Percentiles rank a stretch among this genome's conserved stretches.
These are phyloP conservation scores for Russula sp. DNA, from an alignment of 768 basidiomycete species.

Conservation along the genomic window DNA sequence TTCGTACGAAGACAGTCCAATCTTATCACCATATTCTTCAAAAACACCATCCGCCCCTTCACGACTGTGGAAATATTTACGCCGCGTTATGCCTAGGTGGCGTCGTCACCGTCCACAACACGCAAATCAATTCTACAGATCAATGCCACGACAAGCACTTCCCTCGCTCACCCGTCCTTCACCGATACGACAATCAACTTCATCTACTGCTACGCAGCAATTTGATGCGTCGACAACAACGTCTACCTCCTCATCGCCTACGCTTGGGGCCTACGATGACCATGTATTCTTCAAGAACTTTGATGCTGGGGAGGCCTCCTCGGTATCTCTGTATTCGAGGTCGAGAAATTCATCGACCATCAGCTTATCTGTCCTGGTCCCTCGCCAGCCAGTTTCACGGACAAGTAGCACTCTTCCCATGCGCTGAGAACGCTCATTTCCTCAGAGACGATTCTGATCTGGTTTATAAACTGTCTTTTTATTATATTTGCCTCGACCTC, in stretches of 20 bases:
- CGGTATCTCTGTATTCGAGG: constrained; percentile 40
- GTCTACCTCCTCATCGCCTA: constrained; percentile 17
- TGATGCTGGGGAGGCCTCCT: constrained; percentile 15
- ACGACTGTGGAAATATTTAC: constrained; percentile 8
- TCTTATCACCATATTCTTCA: constrained; percentile 5
- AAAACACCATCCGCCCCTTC: background rate
- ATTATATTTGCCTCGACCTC: background rate
- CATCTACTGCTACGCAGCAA: constrained; percentile 15
- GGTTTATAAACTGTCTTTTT: background rate
- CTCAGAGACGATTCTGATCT: background rate
- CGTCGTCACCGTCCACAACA: constrained; percentile 13
- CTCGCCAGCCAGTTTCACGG: constrained; percentile 39
- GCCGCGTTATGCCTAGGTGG: constrained; percentile 14
- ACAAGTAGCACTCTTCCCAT: constrained; percentile 26
- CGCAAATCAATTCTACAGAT: constrained; percentile 16
- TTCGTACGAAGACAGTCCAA: background rate
- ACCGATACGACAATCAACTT: constrained; percentile 26
- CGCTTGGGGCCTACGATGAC: constrained; percentile 16
- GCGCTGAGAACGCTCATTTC: constrained; percentile 8
- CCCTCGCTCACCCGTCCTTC: constrained; percentile 25
- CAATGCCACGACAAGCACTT: constrained; percentile 22
- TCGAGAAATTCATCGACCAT: constrained; percentile 64
- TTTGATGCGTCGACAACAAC: constrained; percentile 12
- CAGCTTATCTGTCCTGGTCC: constrained; percentile 47
- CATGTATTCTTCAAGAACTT: constrained; percentile 5